Base-by-base conservation (phyloP, 306 rosid genomes). In the Sindora glabra region DNA sequence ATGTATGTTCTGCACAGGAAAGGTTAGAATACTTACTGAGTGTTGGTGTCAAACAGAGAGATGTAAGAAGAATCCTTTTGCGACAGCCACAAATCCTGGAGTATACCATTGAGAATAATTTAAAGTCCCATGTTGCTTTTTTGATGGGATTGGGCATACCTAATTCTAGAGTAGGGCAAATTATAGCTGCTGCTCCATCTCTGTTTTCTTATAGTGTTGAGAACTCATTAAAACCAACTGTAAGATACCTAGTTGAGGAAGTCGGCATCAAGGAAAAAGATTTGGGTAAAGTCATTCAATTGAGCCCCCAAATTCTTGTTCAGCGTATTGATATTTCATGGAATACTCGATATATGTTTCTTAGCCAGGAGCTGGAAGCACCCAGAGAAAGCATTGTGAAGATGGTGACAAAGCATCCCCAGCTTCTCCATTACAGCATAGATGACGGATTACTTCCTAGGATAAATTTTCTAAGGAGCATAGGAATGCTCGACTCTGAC, bases 321-420 rank as follows among this genome's bases (percentile, higher is more conserved):
- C 99, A 94, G 69, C 86, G 90, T 34, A 89, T 94, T 59, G 97
- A 89, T 59, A 56, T 82, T 62, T 74, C 95, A 30, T 89, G 95
- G 95, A 94, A 94, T 67, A 55, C 82, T 39, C 81, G 99, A 54
- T 82, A 64, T 51, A 56, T 84, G 70, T 94, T 94, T 73, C 95
- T 94, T 62, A 69, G 83, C 32, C 70, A 89, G 70, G 99, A 94
- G 77, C 71, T 94, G 70, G 96, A 87, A 61, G 99, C 99, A 29
- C 85, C 99, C 18, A 83, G 83, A 71, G 96, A 89, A 51, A 86
- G 79, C 67, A 55, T 94, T 49, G 97, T 89, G 66, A 94, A 94
- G 81, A 94, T 94, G 99, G 99, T 94, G 29, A 89, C 64, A 0
- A 94, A 86, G 67, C 99, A 94, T 71, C 99, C 99, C 4, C 99